Evolutionary conservation across 371 early-diverging fungal genomes (phyloP).

Genomic region (Actinomucor elegans): DNA sequence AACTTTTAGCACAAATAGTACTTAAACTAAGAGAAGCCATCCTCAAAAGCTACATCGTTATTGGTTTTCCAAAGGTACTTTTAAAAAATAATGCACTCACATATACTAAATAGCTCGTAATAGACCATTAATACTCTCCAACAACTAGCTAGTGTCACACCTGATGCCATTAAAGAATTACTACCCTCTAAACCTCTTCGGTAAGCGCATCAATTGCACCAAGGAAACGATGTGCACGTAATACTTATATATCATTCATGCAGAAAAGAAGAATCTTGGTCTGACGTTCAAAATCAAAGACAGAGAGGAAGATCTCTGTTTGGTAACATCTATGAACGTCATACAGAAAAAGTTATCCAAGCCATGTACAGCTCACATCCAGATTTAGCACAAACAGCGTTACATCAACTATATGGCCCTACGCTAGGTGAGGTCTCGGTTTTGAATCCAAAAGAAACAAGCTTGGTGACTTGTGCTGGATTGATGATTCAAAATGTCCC

Average conservation of each 20-base stretch:
- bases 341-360: slow-evolving; percentile 27
- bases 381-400: slow-evolving; percentile 38
- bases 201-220: no score
- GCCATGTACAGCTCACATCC: slow-evolving; percentile 31
- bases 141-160: slow-evolving; percentile 21
- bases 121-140: slow-evolving; percentile 41
- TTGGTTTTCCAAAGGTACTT: slow-evolving; percentile 41
- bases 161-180: slow-evolving; percentile 16
- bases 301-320: slow-evolving; percentile 47
- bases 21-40: slow-evolving; percentile 37
- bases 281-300: slow-evolving; percentile 73
- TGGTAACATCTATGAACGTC: slow-evolving; percentile 32
- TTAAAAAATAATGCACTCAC: background rate
- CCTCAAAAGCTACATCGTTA: slow-evolving; percentile 31
- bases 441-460: slow-evolving; percentile 32
- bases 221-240: background rate
- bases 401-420: slow-evolving; percentile 39
- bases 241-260: background rate
- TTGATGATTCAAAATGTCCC: slow-evolving; percentile 29
- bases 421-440: slow-evolving; percentile 25
- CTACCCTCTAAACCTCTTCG: slow-evolving; percentile 20
- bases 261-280: slow-evolving; percentile 64
- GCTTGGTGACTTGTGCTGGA: slow-evolving; percentile 29
- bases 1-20: slow-evolving; percentile 14
- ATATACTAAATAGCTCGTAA: background rate